Percentiles rank a stretch among this genome's conserved stretches.
phyloP scores from a whole-genome alignment of 164 flowering plant genomes.

The Aristolochia contorta region DNA sequence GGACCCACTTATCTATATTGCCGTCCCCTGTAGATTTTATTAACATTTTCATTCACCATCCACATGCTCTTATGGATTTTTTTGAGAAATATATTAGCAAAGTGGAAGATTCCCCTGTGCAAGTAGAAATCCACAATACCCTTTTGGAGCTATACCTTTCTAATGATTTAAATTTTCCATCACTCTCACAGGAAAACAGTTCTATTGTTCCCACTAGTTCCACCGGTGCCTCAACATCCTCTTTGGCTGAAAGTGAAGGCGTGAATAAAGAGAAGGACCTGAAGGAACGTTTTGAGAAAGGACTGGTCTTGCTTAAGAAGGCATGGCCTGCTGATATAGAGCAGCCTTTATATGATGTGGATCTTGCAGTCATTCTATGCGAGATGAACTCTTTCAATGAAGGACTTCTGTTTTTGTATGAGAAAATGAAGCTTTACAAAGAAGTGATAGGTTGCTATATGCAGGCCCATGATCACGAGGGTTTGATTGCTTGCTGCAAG shows the following conservation, averaged over 20 bases:
- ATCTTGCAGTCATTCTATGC: conserved; percentile 83
- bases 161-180: conserved; percentile 67
- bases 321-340: conserved; percentile 89
- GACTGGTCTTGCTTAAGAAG: conserved; percentile 60
- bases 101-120: conserved; percentile 92
- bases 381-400: conserved; percentile 89
- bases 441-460: conserved; percentile 97
- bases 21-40: conserved; percentile 98
- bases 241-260: conserved; percentile 21
- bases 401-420: conserved; percentile 80
- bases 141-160: conserved; percentile 89
- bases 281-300: conserved; percentile 55
- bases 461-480: conserved; percentile 94
- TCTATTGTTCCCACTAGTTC: conserved; percentile 21
- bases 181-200: conserved; percentile 38
- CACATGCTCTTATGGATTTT: conserved; percentile 82
- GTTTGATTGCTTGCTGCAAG: conserved; percentile 93
- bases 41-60: conserved; percentile 84
- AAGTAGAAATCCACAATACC: conserved; percentile 88
- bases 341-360: conserved; percentile 84
- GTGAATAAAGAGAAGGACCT: conserved; percentile 30
- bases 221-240: conserved; percentile 16
- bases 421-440: conserved; percentile 89
- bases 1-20: conserved; percentile 54
- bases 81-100: conserved; percentile 73